Evolutionary conservation across 306 rosid species (phyloP), one percentile per base, ranked within the genome.

Genomic region (Rosa rugosa): DNA sequence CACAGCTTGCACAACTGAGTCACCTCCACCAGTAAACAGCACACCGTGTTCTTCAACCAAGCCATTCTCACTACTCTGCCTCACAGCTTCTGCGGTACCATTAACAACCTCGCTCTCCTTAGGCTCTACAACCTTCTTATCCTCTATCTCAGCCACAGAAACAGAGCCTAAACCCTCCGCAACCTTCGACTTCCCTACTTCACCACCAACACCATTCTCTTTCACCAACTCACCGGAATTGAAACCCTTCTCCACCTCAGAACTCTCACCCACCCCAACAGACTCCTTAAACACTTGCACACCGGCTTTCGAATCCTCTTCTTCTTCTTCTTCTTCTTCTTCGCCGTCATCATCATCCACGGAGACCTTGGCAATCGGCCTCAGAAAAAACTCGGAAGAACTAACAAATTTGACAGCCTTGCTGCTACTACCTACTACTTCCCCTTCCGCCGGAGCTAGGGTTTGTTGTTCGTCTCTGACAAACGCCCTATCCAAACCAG

Each of bases 291-390:
- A 76, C 50, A 25, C 66, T 36, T 62, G 83, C 38, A 34, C 80
- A 0, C 11, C 23, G 23, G 27, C 63, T 22, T 49, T 16, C 53
- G 3, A 49, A 40, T 6, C 53, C 5, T 12, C 59, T 0, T 54
- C 9, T 2, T 18, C 62, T 4, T 18, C 22, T 8, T 25, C 42
- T 4, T 27, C 77, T 36, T 74, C 92, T 0, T 74, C 77, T 3
- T 72, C 82, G 6, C 14, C 76, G 11, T 80, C 90, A 0, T 85
- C 87, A 3, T 86, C 94, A 34, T 92, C 97, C 17, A 40, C 51
- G 0, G 91, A 80, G 17, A 87, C 85, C 82, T 85, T 83, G 38
- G 92, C 89, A 81, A 84, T 71, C 22, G 95, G 91, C 83, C 90
- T 79, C 72, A 60, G 81, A 75, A 78, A 79, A 71, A 90, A 77